Evolutionary conservation across 2,329 filamentous ascomycete species (phyloP).

Genomic region (Alternaria sp.): DNA sequence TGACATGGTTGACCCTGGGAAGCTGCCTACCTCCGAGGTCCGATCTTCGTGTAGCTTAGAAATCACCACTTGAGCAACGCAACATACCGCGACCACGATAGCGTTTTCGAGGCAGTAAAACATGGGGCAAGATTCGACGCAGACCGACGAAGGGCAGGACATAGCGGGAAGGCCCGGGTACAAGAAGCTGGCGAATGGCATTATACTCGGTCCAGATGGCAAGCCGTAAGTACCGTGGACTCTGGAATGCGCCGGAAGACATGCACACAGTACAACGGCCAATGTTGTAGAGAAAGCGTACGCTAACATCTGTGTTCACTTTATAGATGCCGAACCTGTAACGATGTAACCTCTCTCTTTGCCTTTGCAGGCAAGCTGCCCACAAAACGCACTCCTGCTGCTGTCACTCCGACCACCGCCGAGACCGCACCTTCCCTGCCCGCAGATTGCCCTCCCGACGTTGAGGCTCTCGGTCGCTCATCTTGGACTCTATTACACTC

Average conservation of each 20-base stretch:
- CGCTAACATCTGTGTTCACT: slow-evolving; percentile 4
- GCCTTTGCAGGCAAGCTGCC: slow-evolving; percentile 59
- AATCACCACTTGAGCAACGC: slow-evolving; percentile 20
- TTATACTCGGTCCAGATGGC: slow-evolving; percentile 80
- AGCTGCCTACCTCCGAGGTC: slow-evolving; percentile 23
- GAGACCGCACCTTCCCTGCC: slow-evolving; percentile 51
- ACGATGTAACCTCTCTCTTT: slow-evolving; percentile 67
- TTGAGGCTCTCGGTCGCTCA: slow-evolving; percentile 83
- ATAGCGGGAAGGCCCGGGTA: slow-evolving; percentile 42
- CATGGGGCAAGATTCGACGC: slow-evolving; percentile 37
- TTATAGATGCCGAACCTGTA: slow-evolving; percentile 75
- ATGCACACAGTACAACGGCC: not conserved
- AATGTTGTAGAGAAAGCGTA: not conserved
- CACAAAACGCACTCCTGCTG: slow-evolving; percentile 42
- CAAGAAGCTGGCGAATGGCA: slow-evolving; percentile 72
- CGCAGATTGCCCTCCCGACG: slow-evolving; percentile 86
- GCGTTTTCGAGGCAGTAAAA: not conserved
- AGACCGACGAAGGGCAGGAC: slow-evolving; percentile 39
- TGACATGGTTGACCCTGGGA: slow-evolving; percentile 18
- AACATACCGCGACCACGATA: slow-evolving; percentile 3
- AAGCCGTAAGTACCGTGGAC: slow-evolving; percentile 72
- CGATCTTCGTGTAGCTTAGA: slow-evolving; percentile 28
- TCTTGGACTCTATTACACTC: slow-evolving; percentile 95
- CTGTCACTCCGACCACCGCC: slow-evolving; percentile 38
- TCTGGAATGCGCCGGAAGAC: slow-evolving; percentile 27